These are phyloP conservation scores for Seiridium cupressi DNA, from an alignment of 2,329 filamentous ascomycete species.

Conservation along the genomic window DNA sequence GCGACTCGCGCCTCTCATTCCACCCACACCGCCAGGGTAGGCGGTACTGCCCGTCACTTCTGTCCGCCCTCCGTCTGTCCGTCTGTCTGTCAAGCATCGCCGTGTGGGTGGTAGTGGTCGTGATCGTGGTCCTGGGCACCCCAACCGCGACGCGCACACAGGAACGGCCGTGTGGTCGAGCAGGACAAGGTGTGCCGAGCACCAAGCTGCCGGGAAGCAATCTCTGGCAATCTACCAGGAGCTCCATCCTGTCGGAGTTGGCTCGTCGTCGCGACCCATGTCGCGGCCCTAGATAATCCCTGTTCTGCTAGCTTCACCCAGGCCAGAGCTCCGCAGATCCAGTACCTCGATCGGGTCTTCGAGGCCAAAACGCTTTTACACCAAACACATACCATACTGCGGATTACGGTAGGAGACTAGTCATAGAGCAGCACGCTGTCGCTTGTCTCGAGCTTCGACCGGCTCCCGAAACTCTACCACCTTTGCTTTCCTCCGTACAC, in stretches of 20 bases:
- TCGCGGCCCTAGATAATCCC: slow-evolving; percentile 3
- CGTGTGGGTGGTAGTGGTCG: background rate
- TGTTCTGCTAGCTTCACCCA: slow-evolving; percentile 10
- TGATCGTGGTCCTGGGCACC: too few relatives aligned
- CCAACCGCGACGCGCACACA: background rate
- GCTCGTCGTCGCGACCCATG: slow-evolving; percentile 1
- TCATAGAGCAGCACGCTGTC: background rate
- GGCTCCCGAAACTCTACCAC: background rate
- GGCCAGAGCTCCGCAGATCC: slow-evolving; percentile 4
- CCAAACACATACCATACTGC: background rate
- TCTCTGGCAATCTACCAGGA: slow-evolving; percentile 7
- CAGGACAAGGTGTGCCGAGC: slow-evolving; percentile 1
- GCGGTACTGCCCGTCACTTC: background rate
- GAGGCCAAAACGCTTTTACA: slow-evolving; percentile 8
- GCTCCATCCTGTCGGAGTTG: slow-evolving; percentile 9
- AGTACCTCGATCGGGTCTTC: slow-evolving; percentile 3
- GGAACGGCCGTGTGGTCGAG: background rate
- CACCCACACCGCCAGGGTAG: background rate
- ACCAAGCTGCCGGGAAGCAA: slow-evolving; percentile 3
- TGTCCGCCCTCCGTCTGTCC: background rate
- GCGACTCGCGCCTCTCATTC: background rate
- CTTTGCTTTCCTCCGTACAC: slow-evolving; percentile 26
- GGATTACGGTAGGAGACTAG: background rate
- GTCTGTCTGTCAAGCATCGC: background rate
- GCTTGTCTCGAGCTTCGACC: slow-evolving; percentile 1